Base-by-base conservation (phyloP, 2,329 filamentous ascomycete species). In the Talaromyces rugulosus region DNA sequence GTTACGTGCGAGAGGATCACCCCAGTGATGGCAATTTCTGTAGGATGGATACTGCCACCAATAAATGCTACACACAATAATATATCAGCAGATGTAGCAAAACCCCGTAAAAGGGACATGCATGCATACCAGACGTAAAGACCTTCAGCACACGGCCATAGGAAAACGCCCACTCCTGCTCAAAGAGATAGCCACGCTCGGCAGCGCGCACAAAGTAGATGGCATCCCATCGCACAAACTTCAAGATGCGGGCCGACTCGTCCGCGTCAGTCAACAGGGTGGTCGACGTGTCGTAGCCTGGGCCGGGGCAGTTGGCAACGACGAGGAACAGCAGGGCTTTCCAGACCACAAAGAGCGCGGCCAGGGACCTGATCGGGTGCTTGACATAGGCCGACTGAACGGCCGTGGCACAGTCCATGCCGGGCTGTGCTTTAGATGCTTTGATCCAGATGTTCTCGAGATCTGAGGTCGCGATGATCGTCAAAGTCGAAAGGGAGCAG, bases 1-100 rank as follows among this genome's bases (percentile, higher is more conserved):
- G 88, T 85, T n/a, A 83, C 56, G 72, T 93, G 89, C 33, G 92
- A 87, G 36, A 96, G 82, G 40, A 86, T 91, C 28, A 88, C 77
- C 16, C 88, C 58, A 11, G 73, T 72, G 5, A 72, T 65, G 47
- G 62, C 68, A 31, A 61, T 61, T 59, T 50, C 40, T 34, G 58
- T 16, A 11, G 23, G 18, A 34, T 31, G 54, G 33, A 33, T 27
- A 11, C 27, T 52, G 52, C 42, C 40, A 56, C 31, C 11, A 36
- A 33, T 58, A 16, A 57, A 40, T 11, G 7, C 16, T 36, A 28
- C 5, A 28, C 5, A 23, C 56, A 59, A 34, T n/a, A 42, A 42
- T 70, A 57, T 66, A 67, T 63, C 59, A 63, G 12, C 54, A 62
- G 16, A n/a, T n/a, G 36, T 36, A 40, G 16, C 8, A 40, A 23